Evolutionary conservation across 495 filamentous ascomycete species (phyloP).

Genomic region (Xylaria telfairii): DNA sequence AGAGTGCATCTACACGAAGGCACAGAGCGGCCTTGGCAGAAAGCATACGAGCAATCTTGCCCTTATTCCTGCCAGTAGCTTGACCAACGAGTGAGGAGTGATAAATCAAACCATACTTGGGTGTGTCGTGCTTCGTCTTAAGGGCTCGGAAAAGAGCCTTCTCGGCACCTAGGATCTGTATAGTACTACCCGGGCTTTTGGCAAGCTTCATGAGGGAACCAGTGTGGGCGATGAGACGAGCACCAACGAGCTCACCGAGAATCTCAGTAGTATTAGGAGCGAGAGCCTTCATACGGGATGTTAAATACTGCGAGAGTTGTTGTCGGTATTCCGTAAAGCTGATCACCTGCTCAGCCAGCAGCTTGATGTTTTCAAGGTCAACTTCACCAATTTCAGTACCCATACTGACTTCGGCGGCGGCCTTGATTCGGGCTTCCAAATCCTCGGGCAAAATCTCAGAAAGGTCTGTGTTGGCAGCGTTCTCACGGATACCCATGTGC

Average conservation of each 20-base stretch:
- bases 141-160: constrained; percentile 98
- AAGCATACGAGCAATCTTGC: constrained; percentile 96
- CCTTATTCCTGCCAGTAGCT: constrained; percentile 97
- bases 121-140: constrained; percentile 99
- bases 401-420: constrained; percentile 95
- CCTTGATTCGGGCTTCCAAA: constrained; percentile 89
- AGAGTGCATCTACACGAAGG: constrained; percentile 89
- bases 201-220: constrained; percentile 94
- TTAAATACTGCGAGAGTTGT: constrained; percentile 86
- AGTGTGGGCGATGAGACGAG: constrained; percentile 92
- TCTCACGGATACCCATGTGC: constrained; percentile 83
- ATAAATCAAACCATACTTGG: constrained; percentile 99
- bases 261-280: constrained; percentile 95
- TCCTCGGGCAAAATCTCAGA: constrained; percentile 95
- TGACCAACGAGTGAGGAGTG: constrained; percentile 97
- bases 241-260: constrained; percentile 93
- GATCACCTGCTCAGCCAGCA: constrained; percentile 92
- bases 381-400: constrained; percentile 92
- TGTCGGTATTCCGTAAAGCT: constrained; percentile 86
- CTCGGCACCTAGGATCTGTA: constrained; percentile 98
- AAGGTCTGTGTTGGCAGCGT: constrained; percentile 77
- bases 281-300: constrained; percentile 94
- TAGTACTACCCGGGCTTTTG: constrained; percentile 93
- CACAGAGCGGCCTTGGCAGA: constrained; percentile 91
- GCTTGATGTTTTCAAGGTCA: constrained; percentile 88